Conservation (phyloP, 345 rosid genomes). For the Reutealis trisperma region DNA sequence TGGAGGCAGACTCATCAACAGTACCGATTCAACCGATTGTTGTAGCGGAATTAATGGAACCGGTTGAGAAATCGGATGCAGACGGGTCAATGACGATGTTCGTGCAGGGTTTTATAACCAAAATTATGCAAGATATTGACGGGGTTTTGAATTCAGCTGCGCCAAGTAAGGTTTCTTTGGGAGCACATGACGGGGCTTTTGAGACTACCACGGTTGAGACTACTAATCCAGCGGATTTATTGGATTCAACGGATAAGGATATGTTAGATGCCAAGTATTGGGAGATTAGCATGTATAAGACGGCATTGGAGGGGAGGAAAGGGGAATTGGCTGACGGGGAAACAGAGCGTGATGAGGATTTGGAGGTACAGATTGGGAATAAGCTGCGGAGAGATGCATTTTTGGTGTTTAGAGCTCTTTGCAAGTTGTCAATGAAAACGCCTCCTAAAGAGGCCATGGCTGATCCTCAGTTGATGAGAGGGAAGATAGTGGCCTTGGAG, state of each 20-base stretch:
- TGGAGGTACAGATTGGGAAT: slow-evolving; percentile 98
- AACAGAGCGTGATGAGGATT: slow-evolving; percentile 83
- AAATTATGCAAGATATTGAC: slow-evolving; percentile 76
- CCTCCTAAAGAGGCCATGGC: slow-evolving; percentile 90
- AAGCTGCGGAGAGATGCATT: slow-evolving; percentile 98
- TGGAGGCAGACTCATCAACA: slow-evolving; percentile 97
- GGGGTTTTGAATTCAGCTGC: slow-evolving; percentile 60
- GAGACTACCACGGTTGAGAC: slow-evolving; percentile 64
- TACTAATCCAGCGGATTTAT: slow-evolving; percentile 65
- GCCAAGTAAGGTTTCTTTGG: slow-evolving; percentile 51
- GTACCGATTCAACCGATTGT: slow-evolving; percentile 97
- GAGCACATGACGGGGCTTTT: slow-evolving; percentile 70
- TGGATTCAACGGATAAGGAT: slow-evolving; percentile 85
- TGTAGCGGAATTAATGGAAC: slow-evolving; percentile 97
- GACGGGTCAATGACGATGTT: slow-evolving; percentile 81
- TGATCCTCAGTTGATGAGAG: slow-evolving; percentile 95
- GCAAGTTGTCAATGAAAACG: slow-evolving; percentile 98
- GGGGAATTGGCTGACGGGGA: slow-evolving; percentile 96
- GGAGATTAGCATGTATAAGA: slow-evolving; percentile 99
- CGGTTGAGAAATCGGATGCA: slow-evolving; percentile 72
- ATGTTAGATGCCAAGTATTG: slow-evolving; percentile 99
- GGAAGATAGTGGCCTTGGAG: slow-evolving; percentile 97
- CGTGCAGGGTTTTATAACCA: slow-evolving; percentile 81
- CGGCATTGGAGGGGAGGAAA: slow-evolving; percentile 96
- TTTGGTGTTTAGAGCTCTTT: slow-evolving; percentile 98